Evolutionary conservation across 202 grass and related monocot genomes (phyloP).

Genomic region (Setaria italica): DNA sequence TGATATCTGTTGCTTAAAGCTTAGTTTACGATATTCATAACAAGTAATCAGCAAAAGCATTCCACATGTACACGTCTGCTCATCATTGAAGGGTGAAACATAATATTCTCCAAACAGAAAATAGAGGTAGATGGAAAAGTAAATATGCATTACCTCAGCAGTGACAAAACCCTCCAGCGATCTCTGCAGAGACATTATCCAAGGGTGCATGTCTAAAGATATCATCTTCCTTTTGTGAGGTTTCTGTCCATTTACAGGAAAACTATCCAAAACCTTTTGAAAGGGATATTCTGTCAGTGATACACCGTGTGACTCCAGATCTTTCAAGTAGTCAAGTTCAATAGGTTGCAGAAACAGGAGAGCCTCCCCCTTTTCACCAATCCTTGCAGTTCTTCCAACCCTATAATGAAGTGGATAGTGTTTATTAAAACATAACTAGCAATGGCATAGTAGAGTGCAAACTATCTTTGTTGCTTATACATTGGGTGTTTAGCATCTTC

Average conservation of each 20-base stretch:
- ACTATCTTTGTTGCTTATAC: not conserved
- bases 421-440: conserved; percentile 11
- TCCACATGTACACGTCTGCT: not conserved
- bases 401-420: conserved; percentile 44
- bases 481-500: not conserved
- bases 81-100: conserved; percentile 15
- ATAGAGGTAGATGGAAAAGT: not conserved
- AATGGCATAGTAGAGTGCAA: not conserved
- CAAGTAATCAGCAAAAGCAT: not conserved
- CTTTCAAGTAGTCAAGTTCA: conserved; percentile 87
- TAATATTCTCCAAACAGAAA: not conserved
- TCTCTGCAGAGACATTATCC: conserved; percentile 83
- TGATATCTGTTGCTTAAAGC: not conserved
- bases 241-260: conserved; percentile 62
- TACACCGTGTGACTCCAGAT: conserved; percentile 81
- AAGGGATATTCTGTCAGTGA: conserved; percentile 82
- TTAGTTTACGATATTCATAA: not conserved
- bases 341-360: conserved; percentile 92
- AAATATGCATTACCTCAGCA: conserved; percentile 60
- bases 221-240: conserved; percentile 65
- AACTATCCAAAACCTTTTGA: conserved; percentile 82
- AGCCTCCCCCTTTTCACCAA: conserved; percentile 91
- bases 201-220: conserved; percentile 90
- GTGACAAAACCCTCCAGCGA: conserved; percentile 74
- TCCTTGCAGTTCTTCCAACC: conserved; percentile 95